A percentile compares a stretch with the other conserved stretches of the same genome.
These are phyloP conservation scores for Tolypocladium ovalisporum DNA, from an alignment of 2,329 filamentous ascomycete species.

Conservation along the genomic window DNA sequence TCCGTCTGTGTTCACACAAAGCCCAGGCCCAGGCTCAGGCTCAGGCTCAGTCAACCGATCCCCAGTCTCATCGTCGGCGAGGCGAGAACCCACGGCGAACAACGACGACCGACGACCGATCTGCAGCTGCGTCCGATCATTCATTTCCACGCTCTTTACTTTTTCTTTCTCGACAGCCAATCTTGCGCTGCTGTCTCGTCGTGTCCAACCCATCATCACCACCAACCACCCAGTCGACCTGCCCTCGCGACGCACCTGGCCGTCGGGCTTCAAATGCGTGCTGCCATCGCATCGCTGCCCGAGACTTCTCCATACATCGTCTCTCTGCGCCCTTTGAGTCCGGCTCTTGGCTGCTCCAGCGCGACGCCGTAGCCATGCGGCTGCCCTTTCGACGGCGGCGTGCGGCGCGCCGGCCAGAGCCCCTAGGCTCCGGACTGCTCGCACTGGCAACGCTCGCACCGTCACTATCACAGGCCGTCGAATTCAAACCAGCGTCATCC, in stretches of 20 bases:
- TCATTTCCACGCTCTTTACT: slow-evolving; percentile 7
- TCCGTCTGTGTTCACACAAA: slow-evolving; percentile 3
- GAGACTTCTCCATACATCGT: not conserved
- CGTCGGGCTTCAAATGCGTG: not conserved
- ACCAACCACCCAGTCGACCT: not conserved
- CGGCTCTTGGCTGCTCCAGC: no score
- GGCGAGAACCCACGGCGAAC: slow-evolving; percentile 2
- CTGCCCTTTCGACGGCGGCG: slow-evolving; percentile 31
- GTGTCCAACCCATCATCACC: not conserved
- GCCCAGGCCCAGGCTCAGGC: not conserved
- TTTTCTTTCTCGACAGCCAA: not conserved
- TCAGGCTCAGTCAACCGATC: slow-evolving; percentile 1
- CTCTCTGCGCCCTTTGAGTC: no score
- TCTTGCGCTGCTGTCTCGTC: not conserved
- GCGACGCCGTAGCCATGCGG: slow-evolving; percentile 32
- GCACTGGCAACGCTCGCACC: slow-evolving; percentile 28
- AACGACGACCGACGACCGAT: not conserved
- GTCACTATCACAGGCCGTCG: slow-evolving; percentile 37
- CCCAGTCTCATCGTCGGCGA: slow-evolving; percentile 4
- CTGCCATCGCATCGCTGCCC: not conserved
- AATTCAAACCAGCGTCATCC: slow-evolving; percentile 51
- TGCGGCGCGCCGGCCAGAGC: slow-evolving; percentile 25
- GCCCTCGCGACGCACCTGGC: not conserved
- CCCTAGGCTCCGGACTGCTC: slow-evolving; percentile 20
- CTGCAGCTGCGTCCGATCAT: slow-evolving; percentile 5